Evolutionary conservation across 1,139 yeast species (phyloP), one percentile per base, ranked within the genome.

Genomic region (Zygoascus hellenicus): DNA sequence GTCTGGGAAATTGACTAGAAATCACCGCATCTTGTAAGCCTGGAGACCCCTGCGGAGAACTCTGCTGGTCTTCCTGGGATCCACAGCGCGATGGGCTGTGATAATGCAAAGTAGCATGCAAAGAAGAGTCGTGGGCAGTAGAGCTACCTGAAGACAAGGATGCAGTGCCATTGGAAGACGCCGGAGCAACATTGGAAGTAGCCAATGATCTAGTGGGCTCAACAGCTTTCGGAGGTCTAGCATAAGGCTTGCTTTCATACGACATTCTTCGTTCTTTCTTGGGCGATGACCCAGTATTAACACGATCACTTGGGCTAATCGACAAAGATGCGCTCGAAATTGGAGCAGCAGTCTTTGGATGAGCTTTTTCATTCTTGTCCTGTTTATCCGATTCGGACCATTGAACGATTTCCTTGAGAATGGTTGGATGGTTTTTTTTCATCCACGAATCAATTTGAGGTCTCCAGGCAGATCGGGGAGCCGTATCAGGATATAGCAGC

Each of bases 361-460:
- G 9, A 7, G 14, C 19, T 19, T 35, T 13, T 13, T n/a, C 30
- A 2, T 19, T 9, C 16, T 43, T 11, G 6, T 26, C 44, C 46
- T 52, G 57, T n/a, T 36, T 29, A 16, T 41, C 43, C 16, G 38
- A 39, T n/a, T 31, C 35, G 28, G 38, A 37, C 32, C 26, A 32
- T 17, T 38, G 43, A 13, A 58, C 44, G 19, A 57, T 51, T 48
- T 58, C 60, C 36, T 49, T 48, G 22, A 57, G 48, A 43, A 55
- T 58, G 13, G 51, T 47, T 9, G 61, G 61, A 15, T 55, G 58
- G 45, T 55, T 55, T 45, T 58, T 54, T 50, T 59, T 62, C 55
- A 67, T 57, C 70, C 70, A 66, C 6, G 63, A 53, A 49, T 65
- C 67, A 41, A 67, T 46, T 53, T 66, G 70, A 1, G 69, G 69